Conservation (phyloP, 2,329 filamentous ascomycete species). For the Penicillium sp. region DNA sequence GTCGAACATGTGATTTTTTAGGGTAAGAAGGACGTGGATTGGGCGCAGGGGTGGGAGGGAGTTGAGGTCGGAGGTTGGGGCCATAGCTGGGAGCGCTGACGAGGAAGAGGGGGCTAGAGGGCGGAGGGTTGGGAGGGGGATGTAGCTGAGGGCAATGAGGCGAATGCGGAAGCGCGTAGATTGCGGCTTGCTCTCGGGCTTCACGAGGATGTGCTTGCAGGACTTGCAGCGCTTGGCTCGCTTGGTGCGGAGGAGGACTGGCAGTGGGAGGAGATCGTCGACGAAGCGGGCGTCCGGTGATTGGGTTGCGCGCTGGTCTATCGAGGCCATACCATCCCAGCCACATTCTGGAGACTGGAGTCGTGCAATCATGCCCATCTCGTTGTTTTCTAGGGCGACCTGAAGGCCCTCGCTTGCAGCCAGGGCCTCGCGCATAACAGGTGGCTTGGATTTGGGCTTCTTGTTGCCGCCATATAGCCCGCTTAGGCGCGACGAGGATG, state of each 20-base stretch:
- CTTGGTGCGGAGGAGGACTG: conserved; percentile 83
- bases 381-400: conserved; percentile 58
- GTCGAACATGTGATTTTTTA: conserved; percentile 94
- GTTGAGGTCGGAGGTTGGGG: conserved; percentile 44
- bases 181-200: conserved; percentile 86
- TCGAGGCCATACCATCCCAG: conserved; percentile 63
- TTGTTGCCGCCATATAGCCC: conserved; percentile 58
- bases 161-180: conserved; percentile 91
- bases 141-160: conserved; percentile 81
- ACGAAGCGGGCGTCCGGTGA: conserved; percentile 60
- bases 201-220: conserved; percentile 92
- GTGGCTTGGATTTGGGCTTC: conserved; percentile 65
- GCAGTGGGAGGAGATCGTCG: conserved; percentile 75
- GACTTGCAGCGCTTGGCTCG: conserved; percentile 88
- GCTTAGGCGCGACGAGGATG: conserved; percentile 54
- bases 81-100: conserved; percentile 24
- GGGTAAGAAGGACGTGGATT: conserved; percentile 80
- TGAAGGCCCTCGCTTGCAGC: conserved; percentile 70
- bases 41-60: conserved; percentile 52
- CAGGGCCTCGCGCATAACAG: conserved; percentile 78
- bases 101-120: conserved; percentile 53
- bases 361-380: conserved; percentile 60
- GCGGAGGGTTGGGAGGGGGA: conserved; percentile 71
- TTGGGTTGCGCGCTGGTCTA: conserved; percentile 54
- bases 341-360: conserved; percentile 55